Base-by-base conservation (phyloP, 176 grass and related monocot genomes). In the Rhipidocladum racemiflorum region DNA sequence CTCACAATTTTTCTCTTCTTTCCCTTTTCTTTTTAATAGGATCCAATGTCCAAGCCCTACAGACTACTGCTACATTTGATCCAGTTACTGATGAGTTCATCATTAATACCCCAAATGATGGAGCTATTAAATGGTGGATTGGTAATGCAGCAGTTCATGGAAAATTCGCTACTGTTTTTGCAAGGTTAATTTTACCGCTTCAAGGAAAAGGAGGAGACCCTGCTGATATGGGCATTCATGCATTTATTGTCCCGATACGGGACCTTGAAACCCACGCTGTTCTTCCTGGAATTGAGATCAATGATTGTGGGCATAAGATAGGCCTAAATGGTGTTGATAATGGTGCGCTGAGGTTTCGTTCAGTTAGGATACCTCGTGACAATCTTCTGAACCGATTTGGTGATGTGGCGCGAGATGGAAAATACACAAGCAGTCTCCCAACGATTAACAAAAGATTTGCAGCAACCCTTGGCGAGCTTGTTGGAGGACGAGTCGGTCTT, bases 91-190 rank as follows among this genome's bases (percentile, higher is more conserved):
- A 99, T 48, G 92, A 99, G 83, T 99, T 99, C 34, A 85, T 99
- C 24, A 88, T 99, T 68, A 64, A 99, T 53, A 99, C 96, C 35
- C 96, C 96, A 60, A 99, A 99, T 82, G 92, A 99, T 68, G 96
- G 96, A 60, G 96, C 96, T 46, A 95, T 99, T 42, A 99, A 99
- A 81, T 98, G 96, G 96, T 99, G 96, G 96, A 99, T 99, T 65
- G 96, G 92, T 30, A 99, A 99, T 68, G 96, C 96, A 62, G 91
- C 96, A 54, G 75, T 93, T 76, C 91, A 99, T 59, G 92, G 96
- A 83, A 95, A 95, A 82, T 93, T 93, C 61, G 96, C 96, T 1
- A 95, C 92, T 39, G 96, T 99, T 69, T 99, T 99, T 70, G 96
- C 96, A 45, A 92, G 81, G 78, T 72, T 99, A 65, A 93, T 95